Evolutionary conservation across 345 rosid genomes (phyloP).

Genomic region (Xanthoceras sorbifolium): DNA sequence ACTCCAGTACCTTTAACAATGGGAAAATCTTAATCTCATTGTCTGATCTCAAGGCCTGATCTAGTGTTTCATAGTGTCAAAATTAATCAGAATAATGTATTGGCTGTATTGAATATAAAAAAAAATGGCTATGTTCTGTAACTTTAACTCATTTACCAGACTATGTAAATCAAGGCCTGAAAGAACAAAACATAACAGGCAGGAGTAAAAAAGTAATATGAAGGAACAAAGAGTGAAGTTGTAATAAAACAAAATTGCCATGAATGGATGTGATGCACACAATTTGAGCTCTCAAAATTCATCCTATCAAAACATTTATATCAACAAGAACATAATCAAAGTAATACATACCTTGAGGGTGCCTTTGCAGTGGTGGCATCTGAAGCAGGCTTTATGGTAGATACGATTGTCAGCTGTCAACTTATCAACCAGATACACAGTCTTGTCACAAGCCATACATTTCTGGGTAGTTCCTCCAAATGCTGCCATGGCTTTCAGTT

Average conservation of each 20-base stretch:
- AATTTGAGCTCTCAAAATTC: too few species aligned
- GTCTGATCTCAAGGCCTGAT: background rate
- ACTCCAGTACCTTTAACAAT: background rate
- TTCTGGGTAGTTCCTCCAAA: constrained; percentile 99
- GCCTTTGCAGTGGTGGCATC: constrained; percentile 99
- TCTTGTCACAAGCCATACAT: constrained; percentile 98
- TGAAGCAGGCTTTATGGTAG: constrained; percentile 93
- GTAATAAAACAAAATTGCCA: too few species aligned
- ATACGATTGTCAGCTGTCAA: constrained; percentile 92
- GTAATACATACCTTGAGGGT: constrained; percentile 72
- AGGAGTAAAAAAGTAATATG: background rate
- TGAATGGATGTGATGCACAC: too few species aligned
- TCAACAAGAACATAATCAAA: background rate
- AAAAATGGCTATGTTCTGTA: too few species aligned
- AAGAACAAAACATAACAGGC: background rate
- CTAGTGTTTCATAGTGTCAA: background rate
- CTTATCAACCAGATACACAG: constrained; percentile 94
- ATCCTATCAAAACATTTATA: background rate
- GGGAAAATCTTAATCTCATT: background rate
- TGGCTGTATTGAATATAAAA: too few species aligned
- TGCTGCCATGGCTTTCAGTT: constrained; percentile 68
- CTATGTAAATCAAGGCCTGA: background rate
- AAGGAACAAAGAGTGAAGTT: background rate
- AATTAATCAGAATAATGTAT: background rate
- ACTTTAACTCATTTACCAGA: too few species aligned